Conservation (phyloP, 441 rosid genomes). For the Syzygium syzygioides region DNA sequence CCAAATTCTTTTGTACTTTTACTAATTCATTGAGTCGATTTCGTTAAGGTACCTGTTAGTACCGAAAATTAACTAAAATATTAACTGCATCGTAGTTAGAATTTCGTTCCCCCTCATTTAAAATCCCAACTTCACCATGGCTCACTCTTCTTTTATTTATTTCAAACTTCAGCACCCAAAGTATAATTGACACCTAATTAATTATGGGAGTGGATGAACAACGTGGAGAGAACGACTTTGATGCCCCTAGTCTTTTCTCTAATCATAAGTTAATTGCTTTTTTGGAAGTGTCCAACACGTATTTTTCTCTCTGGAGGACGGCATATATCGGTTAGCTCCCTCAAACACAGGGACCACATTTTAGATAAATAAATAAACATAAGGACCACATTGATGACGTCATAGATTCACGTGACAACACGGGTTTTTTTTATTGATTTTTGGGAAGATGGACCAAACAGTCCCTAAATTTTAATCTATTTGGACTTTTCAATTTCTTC, state of each 20-base stretch:
- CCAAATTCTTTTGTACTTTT: not conserved
- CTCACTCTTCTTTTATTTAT: not conserved
- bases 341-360: not conserved
- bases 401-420: not conserved
- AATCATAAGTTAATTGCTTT: not conserved
- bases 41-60: too few species aligned
- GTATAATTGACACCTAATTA: not conserved
- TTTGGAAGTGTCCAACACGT: not conserved
- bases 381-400: not conserved
- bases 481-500: not conserved
- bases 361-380: not conserved
- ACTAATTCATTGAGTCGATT: not conserved
- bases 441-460: accelerated
- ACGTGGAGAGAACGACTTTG: not conserved
- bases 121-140: too few species aligned
- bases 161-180: not conserved
- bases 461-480: not conserved
- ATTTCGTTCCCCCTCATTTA: too few species aligned
- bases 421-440: not conserved
- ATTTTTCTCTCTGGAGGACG: not conserved
- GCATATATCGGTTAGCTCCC: not conserved
- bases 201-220: not conserved
- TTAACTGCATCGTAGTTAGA: too few species aligned
- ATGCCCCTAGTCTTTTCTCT: not conserved
- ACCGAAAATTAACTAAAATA: too few species aligned